Conservation (phyloP, 441 rosid genomes). For the Euphorbia schlechtendalii region DNA sequence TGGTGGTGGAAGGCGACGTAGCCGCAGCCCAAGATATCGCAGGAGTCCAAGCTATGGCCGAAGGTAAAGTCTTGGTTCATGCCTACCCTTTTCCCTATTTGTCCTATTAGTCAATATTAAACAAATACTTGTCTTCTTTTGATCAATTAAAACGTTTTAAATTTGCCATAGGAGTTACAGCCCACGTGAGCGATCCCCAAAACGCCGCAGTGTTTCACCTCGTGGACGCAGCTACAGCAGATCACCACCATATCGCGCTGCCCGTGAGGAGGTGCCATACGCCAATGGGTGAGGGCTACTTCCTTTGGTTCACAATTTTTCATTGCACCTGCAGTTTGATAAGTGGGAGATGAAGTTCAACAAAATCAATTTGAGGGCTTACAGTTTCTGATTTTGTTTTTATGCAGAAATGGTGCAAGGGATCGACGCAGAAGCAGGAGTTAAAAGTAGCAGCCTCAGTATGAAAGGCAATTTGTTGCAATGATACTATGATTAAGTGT, state of each 20-base stretch:
- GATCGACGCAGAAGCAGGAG: conserved; percentile 94
- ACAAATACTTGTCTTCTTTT: neutral
- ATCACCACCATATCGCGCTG: conserved; percentile 66
- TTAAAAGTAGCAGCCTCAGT: conserved; percentile 30
- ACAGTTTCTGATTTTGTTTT: conserved; percentile 14
- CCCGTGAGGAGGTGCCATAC: conserved; percentile 62
- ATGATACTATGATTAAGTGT: conserved; percentile 38
- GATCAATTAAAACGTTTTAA: neutral
- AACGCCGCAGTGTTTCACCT: conserved; percentile 55
- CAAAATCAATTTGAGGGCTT: neutral
- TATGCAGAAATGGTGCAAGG: conserved; percentile 66
- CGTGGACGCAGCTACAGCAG: conserved; percentile 72
- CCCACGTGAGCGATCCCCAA: conserved; percentile 64
- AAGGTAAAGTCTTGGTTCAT: conserved; percentile 36
- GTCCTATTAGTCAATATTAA: no score
- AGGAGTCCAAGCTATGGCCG: conserved; percentile 83
- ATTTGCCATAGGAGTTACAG: conserved; percentile 55
- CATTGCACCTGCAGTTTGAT: neutral
- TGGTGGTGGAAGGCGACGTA: conserved; percentile 58
- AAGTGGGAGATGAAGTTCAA: neutral
- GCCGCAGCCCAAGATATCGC: conserved; percentile 80
- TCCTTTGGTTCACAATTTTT: neutral
- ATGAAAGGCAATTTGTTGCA: conserved; percentile 17
- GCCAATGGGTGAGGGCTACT: conserved; percentile 55
- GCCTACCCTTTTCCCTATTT: no score